These are phyloP conservation scores for Kodamaea kaohsiungensis DNA, from an alignment of 805 yeast genomes.

Conservation along the genomic window DNA sequence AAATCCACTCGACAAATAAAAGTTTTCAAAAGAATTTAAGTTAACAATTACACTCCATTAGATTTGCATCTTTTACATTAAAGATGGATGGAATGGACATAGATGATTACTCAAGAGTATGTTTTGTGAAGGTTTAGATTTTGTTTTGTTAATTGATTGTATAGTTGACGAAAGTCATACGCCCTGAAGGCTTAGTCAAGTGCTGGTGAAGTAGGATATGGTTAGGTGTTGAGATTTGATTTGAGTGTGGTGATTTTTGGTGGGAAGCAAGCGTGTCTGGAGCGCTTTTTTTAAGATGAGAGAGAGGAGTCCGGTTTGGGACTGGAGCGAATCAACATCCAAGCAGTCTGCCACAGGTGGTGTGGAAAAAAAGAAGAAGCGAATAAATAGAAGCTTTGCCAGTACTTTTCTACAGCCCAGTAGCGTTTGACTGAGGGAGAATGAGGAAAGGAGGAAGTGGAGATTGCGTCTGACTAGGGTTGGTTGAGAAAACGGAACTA, in stretches of 20 bases:
- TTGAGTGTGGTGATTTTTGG: not conserved
- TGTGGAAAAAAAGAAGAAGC: not conserved
- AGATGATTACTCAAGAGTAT: constrained; percentile 62
- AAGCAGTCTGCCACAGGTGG: not conserved
- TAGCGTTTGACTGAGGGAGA: not conserved
- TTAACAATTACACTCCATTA: constrained; percentile 1
- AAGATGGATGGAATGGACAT: constrained; percentile 63
- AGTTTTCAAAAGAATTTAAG: constrained; percentile 1
- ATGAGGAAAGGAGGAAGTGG: not conserved
- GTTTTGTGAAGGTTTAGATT: constrained; percentile 22
- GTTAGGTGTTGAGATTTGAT: not conserved
- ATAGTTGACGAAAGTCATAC: not conserved
- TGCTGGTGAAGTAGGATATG: not conserved
- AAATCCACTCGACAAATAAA: constrained; percentile 5
- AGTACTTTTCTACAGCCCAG: constrained; percentile 1
- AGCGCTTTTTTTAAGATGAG: not conserved
- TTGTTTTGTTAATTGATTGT: constrained; percentile 1
- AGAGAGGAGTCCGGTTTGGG: not conserved
- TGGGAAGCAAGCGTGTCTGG: not conserved
- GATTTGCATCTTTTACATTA: not conserved
- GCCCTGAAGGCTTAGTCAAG: not conserved
- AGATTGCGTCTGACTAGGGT: not conserved
- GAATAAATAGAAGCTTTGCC: not conserved
- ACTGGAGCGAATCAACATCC: not conserved
- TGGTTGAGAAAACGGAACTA: not conserved